Conservation (phyloP, 1,284 basidiomycete genomes). For the Ganoderma leucocontextum region DNA sequence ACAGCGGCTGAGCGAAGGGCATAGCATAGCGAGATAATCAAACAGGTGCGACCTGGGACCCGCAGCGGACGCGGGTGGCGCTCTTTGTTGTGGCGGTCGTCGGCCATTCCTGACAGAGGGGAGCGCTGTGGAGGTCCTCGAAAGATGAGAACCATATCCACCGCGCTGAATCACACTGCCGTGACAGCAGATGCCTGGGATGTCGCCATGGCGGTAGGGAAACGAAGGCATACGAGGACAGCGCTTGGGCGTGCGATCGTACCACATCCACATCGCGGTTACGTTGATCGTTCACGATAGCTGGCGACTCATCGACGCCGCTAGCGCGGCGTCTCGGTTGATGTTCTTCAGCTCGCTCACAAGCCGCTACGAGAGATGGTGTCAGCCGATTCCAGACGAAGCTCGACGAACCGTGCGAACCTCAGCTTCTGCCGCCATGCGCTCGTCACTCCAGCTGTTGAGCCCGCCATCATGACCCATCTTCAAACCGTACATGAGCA, state of each 20-base stretch:
- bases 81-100: neutral
- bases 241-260: neutral
- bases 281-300: neutral
- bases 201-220: neutral
- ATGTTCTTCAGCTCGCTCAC: constrained; percentile 26
- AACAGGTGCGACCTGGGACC: constrained; percentile 14
- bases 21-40: constrained; percentile 35
- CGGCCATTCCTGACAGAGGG: neutral
- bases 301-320: constrained; percentile 8
- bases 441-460: constrained; percentile 19
- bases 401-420: constrained; percentile 18
- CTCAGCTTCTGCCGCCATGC: constrained; percentile 29
- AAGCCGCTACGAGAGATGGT: constrained; percentile 18
- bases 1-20: constrained; percentile 26
- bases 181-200: neutral
- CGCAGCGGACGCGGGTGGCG: neutral
- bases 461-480: constrained; percentile 49
- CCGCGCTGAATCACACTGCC: neutral
- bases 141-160: neutral
- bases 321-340: constrained; percentile 10
- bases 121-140: neutral
- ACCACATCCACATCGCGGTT: neutral
- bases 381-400: neutral
- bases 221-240: neutral
- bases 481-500: constrained; percentile 71